phyloP scores from a whole-genome alignment of 495 filamentous ascomycete species.

The Penicillium soppii region DNA sequence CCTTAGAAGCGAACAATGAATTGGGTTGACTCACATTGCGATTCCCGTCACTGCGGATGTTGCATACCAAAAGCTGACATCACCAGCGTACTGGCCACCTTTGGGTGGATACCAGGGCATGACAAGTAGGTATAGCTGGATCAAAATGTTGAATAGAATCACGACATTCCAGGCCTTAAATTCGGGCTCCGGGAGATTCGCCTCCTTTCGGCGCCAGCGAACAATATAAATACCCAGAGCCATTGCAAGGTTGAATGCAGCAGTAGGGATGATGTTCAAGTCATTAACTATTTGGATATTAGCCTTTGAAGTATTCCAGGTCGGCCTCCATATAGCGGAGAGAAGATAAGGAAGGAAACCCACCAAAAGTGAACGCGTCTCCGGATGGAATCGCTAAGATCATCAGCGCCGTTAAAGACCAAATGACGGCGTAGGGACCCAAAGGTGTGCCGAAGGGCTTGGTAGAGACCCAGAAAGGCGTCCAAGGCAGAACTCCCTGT shows the following conservation, averaged over 20 bases:
- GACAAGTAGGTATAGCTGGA: slow-evolving; percentile 48
- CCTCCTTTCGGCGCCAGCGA: slow-evolving; percentile 41
- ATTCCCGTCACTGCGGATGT: slow-evolving; percentile 52
- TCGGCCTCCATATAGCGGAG: background rate
- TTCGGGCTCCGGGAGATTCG: slow-evolving; percentile 26
- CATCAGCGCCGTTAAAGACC: slow-evolving; percentile 50
- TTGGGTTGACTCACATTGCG: slow-evolving; percentile 36
- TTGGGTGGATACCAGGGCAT: slow-evolving; percentile 59
- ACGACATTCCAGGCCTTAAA: slow-evolving; percentile 50
- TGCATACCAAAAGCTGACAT: slow-evolving; percentile 58
- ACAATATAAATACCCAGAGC: slow-evolving; percentile 47
- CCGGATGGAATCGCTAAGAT: slow-evolving; percentile 38
- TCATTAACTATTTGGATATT: background rate
- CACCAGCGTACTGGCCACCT: slow-evolving; percentile 44
- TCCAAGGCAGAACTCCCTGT: slow-evolving; percentile 55
- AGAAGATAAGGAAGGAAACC: slow-evolving; percentile 22
- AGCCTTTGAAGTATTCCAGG: background rate
- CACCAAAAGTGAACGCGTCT: slow-evolving; percentile 48
- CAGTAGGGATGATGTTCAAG: slow-evolving; percentile 32
- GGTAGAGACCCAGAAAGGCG: slow-evolving; percentile 54
- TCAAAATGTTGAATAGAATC: slow-evolving; percentile 46
- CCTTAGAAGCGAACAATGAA: background rate
- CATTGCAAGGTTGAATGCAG: slow-evolving; percentile 45
- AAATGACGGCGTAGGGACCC: slow-evolving; percentile 50
- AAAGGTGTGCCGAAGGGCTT: slow-evolving; percentile 52